Evolutionary conservation across 257 asterid genomes (phyloP).

Genomic region (Marsdenia floribunda): DNA sequence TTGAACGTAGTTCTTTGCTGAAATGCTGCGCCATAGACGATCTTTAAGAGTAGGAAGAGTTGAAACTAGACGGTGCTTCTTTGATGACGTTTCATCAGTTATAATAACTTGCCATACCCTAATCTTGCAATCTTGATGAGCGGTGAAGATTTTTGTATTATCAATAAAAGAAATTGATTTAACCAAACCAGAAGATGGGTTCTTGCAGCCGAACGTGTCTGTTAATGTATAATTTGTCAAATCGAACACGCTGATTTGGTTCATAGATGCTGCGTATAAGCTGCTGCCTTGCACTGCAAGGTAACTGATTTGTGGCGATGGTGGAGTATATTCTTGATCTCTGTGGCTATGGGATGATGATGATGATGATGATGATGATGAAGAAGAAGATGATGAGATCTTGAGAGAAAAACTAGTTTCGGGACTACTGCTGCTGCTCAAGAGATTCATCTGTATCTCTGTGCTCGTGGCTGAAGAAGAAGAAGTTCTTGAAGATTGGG

Average conservation of each 20-base stretch:
- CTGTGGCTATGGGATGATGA: constrained; percentile 2
- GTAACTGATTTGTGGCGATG: constrained; percentile 42
- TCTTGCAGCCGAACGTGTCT: constrained; percentile 36
- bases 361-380: too few species aligned
- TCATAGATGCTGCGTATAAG: constrained; percentile 46
- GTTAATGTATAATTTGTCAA: constrained; percentile 16
- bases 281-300: constrained; percentile 36
- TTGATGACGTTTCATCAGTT: background rate
- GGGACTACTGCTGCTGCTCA: constrained; percentile 14
- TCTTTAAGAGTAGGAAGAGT: constrained; percentile 53
- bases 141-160: constrained; percentile 33
- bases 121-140: constrained; percentile 59
- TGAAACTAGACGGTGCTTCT: constrained; percentile 30
- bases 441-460: constrained; percentile 25
- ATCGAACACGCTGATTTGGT: constrained; percentile 39
- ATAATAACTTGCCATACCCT: constrained; percentile 33
- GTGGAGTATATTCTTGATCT: constrained; percentile 21
- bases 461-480: constrained; percentile 28
- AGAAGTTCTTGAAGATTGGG: constrained; percentile 7
- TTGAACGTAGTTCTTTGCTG: constrained; percentile 41
- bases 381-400: constrained; percentile 6
- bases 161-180: constrained; percentile 45
- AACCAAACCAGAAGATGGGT: constrained; percentile 35
- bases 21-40: constrained; percentile 25
- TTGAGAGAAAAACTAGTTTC: constrained; percentile 18